Percentiles rank a stretch among this genome's conserved stretches.
Conservation (phyloP, 257 asterid species). For the Capsicum chinense region DNA sequence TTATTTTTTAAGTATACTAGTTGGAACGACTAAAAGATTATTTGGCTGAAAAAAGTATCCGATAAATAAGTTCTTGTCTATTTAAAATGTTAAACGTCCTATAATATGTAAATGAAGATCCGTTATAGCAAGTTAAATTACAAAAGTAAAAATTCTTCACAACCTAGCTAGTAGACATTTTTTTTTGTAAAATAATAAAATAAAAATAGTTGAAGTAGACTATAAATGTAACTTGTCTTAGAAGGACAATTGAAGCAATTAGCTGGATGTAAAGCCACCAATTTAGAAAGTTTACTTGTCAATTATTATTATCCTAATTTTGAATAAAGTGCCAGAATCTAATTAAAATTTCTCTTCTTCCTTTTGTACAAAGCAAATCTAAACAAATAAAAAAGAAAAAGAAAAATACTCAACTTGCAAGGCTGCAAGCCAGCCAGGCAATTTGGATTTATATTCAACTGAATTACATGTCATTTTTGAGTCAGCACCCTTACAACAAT, state of each 20-base stretch:
- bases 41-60: no score
- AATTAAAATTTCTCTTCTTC: neutral
- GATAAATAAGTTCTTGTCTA: no score
- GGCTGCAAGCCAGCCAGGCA: neutral
- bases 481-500: neutral
- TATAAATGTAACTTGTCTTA: neutral
- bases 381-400: neutral
- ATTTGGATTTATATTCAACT: slow-evolving; percentile 19
- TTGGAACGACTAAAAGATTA: no score
- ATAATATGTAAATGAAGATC: no score
- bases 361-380: neutral
- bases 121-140: no score
- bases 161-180: neutral
- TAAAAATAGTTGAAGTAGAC: neutral
- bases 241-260: neutral
- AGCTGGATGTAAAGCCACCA: neutral
- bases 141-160: no score
- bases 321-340: neutral
- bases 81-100: no score
- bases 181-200: no score
- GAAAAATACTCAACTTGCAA: neutral
- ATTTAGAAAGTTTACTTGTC: neutral
- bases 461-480: neutral
- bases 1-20: no score
- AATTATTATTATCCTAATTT: neutral